Percentiles rank a stretch among this genome's conserved stretches.
phyloP scores from a whole-genome alignment of 345 rosid species.

The Chamaenerion angustifolium region DNA sequence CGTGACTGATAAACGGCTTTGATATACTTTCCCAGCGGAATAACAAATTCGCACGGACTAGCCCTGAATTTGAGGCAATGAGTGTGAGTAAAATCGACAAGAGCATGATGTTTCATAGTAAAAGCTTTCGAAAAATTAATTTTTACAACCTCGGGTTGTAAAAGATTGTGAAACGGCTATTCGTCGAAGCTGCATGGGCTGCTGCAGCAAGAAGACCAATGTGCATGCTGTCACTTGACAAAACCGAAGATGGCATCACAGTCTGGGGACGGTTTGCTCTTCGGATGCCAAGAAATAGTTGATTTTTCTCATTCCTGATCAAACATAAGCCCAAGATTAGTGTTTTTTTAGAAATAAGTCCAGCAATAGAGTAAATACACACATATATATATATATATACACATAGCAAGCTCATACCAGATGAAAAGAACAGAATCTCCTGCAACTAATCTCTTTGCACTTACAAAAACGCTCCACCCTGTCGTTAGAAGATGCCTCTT shows the following conservation, averaged over 20 bases:
- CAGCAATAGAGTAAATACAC: not conserved
- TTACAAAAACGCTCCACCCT: conserved; percentile 46
- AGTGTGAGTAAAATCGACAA: not conserved
- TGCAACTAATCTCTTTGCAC: conserved; percentile 41
- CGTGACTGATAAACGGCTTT: conserved; percentile 39
- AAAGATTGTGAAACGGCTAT: conserved; percentile 33
- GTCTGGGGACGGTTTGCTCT: conserved; percentile 34
- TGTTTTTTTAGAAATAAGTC: not conserved
- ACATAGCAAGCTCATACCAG: conserved; percentile 13
- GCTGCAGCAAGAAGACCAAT: conserved; percentile 46
- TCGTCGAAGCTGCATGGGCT: conserved; percentile 37
- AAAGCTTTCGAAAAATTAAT: too few species aligned
- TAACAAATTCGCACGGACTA: conserved; percentile 49
- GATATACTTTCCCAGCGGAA: conserved; percentile 38
- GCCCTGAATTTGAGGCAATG: conserved; percentile 30
- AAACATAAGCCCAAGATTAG: too few species aligned
- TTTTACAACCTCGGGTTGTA: conserved; percentile 27
- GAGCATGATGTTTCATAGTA: not conserved
- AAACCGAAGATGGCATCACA: conserved; percentile 33
- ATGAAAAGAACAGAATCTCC: conserved; percentile 44
- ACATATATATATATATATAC: not conserved
- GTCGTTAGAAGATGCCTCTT: conserved; percentile 45
- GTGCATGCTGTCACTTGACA: conserved; percentile 42
- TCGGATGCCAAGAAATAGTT: conserved; percentile 31
- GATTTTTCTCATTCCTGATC: conserved; percentile 35